These are phyloP conservation scores for Solanum peruvianum DNA, from an alignment of 257 asterid species.

Conservation along the genomic window DNA sequence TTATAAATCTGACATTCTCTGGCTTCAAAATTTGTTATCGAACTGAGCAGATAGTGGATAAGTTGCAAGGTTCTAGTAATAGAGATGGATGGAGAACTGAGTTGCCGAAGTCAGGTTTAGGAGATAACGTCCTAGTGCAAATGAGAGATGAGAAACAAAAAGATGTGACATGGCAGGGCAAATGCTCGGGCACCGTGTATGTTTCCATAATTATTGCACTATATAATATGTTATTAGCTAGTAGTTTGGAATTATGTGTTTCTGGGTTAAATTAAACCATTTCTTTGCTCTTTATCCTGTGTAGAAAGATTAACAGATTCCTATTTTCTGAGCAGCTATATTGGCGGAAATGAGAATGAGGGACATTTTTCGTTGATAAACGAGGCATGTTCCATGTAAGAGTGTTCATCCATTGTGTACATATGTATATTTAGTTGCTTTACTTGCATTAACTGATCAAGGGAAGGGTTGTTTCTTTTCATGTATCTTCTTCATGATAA, in stretches of 20 bases:
- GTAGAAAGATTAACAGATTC: slow-evolving; percentile 5
- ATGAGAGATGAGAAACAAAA: slow-evolving; percentile 77
- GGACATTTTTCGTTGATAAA: slow-evolving; percentile 91
- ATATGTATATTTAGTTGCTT: not conserved
- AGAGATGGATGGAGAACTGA: slow-evolving; percentile 80
- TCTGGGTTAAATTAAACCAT: not conserved
- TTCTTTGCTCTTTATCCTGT: not conserved
- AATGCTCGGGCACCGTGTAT: slow-evolving; percentile 99
- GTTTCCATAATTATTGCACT: slow-evolving; percentile 17
- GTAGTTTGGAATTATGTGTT: not conserved
- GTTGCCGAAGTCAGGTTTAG: slow-evolving; percentile 65
- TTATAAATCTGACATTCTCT: not conserved
- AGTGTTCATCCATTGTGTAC: not conserved
- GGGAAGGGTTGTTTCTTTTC: not conserved
- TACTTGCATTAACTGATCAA: not conserved
- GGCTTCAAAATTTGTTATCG: not conserved
- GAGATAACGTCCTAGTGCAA: slow-evolving; percentile 53
- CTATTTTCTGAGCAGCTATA: slow-evolving; percentile 45
- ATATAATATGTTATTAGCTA: not conserved
- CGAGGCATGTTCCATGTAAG: slow-evolving; percentile 88
- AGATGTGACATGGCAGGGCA: slow-evolving; percentile 91
- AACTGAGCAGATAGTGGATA: slow-evolving; percentile 58
- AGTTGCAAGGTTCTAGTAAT: slow-evolving; percentile 82
- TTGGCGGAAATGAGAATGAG: slow-evolving; percentile 83
- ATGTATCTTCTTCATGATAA: not conserved